Percentiles rank a stretch among this genome's conserved stretches.
These are phyloP conservation scores for Lactarius trivialis DNA, from an alignment of 768 basidiomycete genomes.

Conservation along the genomic window DNA sequence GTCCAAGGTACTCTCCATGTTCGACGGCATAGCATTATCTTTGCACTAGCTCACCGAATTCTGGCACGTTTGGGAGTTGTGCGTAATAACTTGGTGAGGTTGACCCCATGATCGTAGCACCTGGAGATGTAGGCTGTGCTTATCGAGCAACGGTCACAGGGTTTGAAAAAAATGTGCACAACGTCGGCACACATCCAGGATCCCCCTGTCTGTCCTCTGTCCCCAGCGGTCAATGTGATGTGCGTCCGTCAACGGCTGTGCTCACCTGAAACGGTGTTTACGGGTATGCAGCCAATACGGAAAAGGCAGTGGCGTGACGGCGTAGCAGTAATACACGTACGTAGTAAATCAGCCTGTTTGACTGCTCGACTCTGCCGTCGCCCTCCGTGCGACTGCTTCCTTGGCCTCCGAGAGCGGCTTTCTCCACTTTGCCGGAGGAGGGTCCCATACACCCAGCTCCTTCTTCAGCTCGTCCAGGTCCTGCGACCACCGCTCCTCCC, in stretches of 20 bases:
- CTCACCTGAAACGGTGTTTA: conserved; percentile 10
- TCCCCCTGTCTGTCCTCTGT: neutral
- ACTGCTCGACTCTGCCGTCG: neutral
- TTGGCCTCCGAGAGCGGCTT: conserved; percentile 59
- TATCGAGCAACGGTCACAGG: neutral
- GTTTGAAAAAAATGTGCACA: neutral
- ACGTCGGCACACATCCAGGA: neutral
- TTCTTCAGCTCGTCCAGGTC: conserved; percentile 74
- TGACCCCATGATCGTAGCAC: neutral
- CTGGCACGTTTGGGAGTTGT: neutral
- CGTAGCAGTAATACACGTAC: conserved; percentile 13
- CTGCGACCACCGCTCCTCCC: conserved; percentile 93
- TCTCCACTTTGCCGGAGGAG: conserved; percentile 68
- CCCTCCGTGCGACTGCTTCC: conserved; percentile 34
- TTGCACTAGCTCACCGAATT: neutral
- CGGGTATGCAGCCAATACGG: neutral
- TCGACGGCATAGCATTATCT: neutral
- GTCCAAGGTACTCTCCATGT: neutral
- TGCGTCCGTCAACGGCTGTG: conserved; percentile 3
- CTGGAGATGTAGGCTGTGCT: conserved; percentile 1
- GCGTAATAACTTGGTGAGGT: neutral
- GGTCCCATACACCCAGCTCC: conserved; percentile 81
- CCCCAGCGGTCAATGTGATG: neutral
- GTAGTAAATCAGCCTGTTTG: conserved; percentile 9
- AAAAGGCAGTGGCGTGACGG: conserved; percentile 12